phyloP scores from a whole-genome alignment of 2,329 filamentous ascomycete genomes.

The Cordyceps sp. region DNA sequence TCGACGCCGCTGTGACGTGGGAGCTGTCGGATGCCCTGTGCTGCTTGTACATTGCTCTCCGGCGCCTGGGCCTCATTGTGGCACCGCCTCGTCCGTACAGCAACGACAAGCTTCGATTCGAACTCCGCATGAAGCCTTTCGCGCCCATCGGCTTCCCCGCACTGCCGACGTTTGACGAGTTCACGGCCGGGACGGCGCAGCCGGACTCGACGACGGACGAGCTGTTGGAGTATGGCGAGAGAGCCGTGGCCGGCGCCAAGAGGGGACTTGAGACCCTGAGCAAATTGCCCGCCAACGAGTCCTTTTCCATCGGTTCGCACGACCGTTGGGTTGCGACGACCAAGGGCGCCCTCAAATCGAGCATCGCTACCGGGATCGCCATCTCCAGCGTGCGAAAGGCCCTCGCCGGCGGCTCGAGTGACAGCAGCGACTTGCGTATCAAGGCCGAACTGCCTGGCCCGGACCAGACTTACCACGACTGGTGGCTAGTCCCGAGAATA shows the following conservation, averaged over 20 bases:
- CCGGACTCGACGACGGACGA: slow-evolving; percentile 18
- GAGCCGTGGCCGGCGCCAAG: slow-evolving; percentile 28
- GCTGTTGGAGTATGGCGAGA: slow-evolving; percentile 28
- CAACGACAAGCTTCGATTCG: slow-evolving; percentile 52
- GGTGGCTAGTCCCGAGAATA: slow-evolving; percentile 46
- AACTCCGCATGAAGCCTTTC: slow-evolving; percentile 79
- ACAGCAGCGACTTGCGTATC: slow-evolving; percentile 17
- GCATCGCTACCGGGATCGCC: slow-evolving; percentile 52
- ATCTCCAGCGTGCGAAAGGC: slow-evolving; percentile 43
- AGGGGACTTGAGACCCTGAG: slow-evolving; percentile 39
- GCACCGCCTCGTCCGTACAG: slow-evolving; percentile 45
- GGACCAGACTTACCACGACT: slow-evolving; percentile 42
- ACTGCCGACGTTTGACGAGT: slow-evolving; percentile 48
- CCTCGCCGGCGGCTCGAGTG: slow-evolving; percentile 17
- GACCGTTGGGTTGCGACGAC: slow-evolving; percentile 43
- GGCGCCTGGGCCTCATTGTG: slow-evolving; percentile 38
- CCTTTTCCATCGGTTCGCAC: slow-evolving; percentile 39
- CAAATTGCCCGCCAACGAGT: slow-evolving; percentile 31
- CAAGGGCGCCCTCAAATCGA: slow-evolving; percentile 48
- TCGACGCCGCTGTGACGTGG: slow-evolving; percentile 48
- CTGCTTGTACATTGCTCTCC: slow-evolving; percentile 49
- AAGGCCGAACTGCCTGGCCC: slow-evolving; percentile 34
- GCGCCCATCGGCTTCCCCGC: slow-evolving; percentile 49
- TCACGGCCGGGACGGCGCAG: slow-evolving; percentile 26
- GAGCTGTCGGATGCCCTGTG: slow-evolving; percentile 37